Base-by-base conservation (phyloP, 768 basidiomycete species). In the Phylloporus arenicola region DNA sequence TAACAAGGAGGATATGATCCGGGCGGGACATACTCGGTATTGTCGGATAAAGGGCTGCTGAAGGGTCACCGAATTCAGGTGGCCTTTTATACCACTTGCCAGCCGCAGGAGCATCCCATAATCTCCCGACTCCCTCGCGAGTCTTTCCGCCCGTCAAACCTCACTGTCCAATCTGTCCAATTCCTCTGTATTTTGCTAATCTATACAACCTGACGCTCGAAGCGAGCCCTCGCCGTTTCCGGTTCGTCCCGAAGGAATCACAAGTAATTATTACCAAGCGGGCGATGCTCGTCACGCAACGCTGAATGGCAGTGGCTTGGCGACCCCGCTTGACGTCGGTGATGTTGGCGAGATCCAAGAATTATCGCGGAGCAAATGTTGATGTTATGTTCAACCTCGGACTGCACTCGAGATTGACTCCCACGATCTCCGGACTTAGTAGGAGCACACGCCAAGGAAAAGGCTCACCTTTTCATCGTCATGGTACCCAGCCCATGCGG, bases 21-120 rank as follows among this genome's bases (percentile, higher is more conserved):
- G 63, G 9, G 48, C 24, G 45, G 17, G 5, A 62, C 65, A 58
- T 47, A 67, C 64, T 39, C 38, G 38, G 38, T 19, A 13, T 20
- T 39, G 38, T 45, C 45, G 53, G 40, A 40, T 20, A 35, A 22
- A 22, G 30, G 40, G 41, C 20, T 19, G 34, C 43, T 16, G 42
- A 37, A 55, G 55, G 43, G 45, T 45, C 25, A 24, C 41, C 43
- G 39, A 51, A 45, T 50, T 38, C 4, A 37, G 40, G 38, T 44
- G 49, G 33, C 44, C 47, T 39, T 69, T 67, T 67, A 67, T 67
- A 69, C 57, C 56, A 22, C 38, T 41, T 41, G 47, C 35, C 19
- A 62, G 56, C 54, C 57, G 48, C 50, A 51, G 49, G 34, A 17
- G 42, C 57, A 68, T 67, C 57, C 67, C 65, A 67, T 68, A 63